Percentiles rank a stretch among this genome's conserved stretches.
Evolutionary conservation across 2,329 filamentous ascomycete genomes (phyloP).

Genomic region (Colletotrichum filicis): DNA sequence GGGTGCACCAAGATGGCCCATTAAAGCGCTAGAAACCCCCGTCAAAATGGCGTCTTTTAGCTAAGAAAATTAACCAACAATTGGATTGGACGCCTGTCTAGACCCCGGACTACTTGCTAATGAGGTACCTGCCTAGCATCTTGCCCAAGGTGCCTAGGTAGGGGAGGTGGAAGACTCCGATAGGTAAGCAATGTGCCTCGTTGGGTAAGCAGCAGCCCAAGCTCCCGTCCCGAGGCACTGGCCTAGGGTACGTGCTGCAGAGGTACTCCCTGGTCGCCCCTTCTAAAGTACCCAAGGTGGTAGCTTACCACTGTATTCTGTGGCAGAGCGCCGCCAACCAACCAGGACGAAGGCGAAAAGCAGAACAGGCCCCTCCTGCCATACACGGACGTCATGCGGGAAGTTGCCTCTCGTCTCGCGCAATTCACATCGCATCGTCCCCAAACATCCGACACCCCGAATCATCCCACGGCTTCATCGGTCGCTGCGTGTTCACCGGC

Average conservation of each 20-base stretch:
- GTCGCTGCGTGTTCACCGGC: not conserved
- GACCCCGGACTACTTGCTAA: too few species aligned
- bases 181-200: too few species aligned
- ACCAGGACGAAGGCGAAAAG: slow-evolving; percentile 24
- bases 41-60: too few species aligned
- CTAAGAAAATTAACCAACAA: too few species aligned
- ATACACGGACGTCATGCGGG: slow-evolving; percentile 34
- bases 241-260: slow-evolving; percentile 1
- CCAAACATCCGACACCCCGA: slow-evolving; percentile 17
- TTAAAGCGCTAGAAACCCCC: too few species aligned
- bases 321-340: slow-evolving; percentile 12
- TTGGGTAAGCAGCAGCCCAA: slow-evolving; percentile 23
- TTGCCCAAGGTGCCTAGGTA: too few species aligned
- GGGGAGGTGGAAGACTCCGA: too few species aligned
- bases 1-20: too few species aligned
- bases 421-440: slow-evolving; percentile 25
- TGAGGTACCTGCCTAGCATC: too few species aligned
- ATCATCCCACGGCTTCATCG: slow-evolving; percentile 16
- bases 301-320: too few species aligned
- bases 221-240: slow-evolving; percentile 11
- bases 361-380: slow-evolving; percentile 28
- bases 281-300: not conserved
- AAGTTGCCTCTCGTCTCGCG: slow-evolving; percentile 33
- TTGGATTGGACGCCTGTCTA: too few species aligned
- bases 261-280: not conserved